Conservation (phyloP, 2,329 filamentous ascomycete species). For the Coniella lustricola region DNA sequence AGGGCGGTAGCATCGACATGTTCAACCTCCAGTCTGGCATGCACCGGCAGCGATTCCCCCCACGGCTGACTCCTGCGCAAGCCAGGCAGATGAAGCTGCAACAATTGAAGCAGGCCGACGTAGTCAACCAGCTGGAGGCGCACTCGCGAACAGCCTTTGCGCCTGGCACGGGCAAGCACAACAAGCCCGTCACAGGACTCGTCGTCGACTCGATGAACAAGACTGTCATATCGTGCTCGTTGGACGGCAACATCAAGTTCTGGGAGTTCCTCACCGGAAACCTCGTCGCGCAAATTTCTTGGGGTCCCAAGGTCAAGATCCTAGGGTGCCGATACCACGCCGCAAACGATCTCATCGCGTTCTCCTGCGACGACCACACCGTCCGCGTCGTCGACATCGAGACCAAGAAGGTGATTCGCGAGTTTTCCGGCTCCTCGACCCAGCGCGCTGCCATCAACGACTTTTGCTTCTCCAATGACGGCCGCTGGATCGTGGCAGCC, state of each 20-base stretch:
- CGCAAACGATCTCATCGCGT: constrained; percentile 75
- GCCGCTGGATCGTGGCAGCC: constrained; percentile 85
- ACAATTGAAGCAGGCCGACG: constrained; percentile 51
- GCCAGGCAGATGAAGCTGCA: constrained; percentile 67
- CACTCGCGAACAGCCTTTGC: constrained; percentile 40
- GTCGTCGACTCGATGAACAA: constrained; percentile 86
- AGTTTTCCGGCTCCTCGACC: constrained; percentile 76
- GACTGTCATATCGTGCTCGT: constrained; percentile 73
- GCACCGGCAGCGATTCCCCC: constrained; percentile 82
- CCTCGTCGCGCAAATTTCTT: constrained; percentile 74
- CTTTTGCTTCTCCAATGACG: constrained; percentile 85
- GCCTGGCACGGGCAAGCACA: constrained; percentile 64
- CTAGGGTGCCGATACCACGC: constrained; percentile 74
- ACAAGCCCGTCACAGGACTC: constrained; percentile 74
- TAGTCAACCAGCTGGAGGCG: constrained; percentile 48
- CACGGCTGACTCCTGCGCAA: constrained; percentile 68
- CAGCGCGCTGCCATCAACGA: constrained; percentile 55
- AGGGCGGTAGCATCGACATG: constrained; percentile 79
- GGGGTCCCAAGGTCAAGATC: constrained; percentile 70
- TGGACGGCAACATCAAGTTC: constrained; percentile 93
- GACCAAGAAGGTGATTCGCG: constrained; percentile 84
- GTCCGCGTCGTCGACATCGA: constrained; percentile 86
- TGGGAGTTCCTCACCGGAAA: constrained; percentile 90
- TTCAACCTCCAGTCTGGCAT: constrained; percentile 93
- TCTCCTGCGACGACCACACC: constrained; percentile 82